Conservation (phyloP, 108 stramenopile species). For the Chaetoceros muelleri region DNA sequence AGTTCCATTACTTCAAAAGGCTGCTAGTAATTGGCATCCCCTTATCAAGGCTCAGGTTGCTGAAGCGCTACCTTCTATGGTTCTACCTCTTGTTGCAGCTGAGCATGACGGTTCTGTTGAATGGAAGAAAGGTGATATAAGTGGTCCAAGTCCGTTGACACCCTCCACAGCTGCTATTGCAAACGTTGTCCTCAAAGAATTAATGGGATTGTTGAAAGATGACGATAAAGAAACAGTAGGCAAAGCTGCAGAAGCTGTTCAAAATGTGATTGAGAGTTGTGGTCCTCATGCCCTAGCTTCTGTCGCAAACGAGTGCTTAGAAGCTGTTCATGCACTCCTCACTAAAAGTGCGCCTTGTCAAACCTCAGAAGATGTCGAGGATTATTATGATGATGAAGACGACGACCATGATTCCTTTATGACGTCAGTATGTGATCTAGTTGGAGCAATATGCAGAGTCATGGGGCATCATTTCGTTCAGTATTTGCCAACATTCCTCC, state of each 20-base stretch:
- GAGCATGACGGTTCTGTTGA: constrained; percentile 67
- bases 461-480: constrained; percentile 76
- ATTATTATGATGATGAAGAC: constrained; percentile 80
- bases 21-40: constrained; percentile 87
- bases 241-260: constrained; percentile 81
- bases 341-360: constrained; percentile 73
- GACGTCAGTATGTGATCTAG: constrained; percentile 82
- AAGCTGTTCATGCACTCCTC: constrained; percentile 52
- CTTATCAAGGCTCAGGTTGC: constrained; percentile 77
- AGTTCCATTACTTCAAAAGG: constrained; percentile 68
- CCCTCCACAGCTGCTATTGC: constrained; percentile 58
- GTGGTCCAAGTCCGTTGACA: constrained; percentile 50
- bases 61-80: constrained; percentile 64
- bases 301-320: constrained; percentile 57
- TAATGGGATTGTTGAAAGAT: constrained; percentile 68
- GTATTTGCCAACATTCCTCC: constrained; percentile 76
- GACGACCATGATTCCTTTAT: constrained; percentile 89
- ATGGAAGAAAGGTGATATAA: constrained; percentile 81
- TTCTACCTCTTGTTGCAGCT: constrained; percentile 60
- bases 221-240: constrained; percentile 79
- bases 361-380: constrained; percentile 47
- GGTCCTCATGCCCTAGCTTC: constrained; percentile 68
- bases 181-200: constrained; percentile 56
- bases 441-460: constrained; percentile 73
- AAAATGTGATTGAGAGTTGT: constrained; percentile 77